Percentiles rank a stretch among this genome's conserved stretches.
Evolutionary conservation across 306 rosid genomes (phyloP).

Genomic region (Rosa rugosa): DNA sequence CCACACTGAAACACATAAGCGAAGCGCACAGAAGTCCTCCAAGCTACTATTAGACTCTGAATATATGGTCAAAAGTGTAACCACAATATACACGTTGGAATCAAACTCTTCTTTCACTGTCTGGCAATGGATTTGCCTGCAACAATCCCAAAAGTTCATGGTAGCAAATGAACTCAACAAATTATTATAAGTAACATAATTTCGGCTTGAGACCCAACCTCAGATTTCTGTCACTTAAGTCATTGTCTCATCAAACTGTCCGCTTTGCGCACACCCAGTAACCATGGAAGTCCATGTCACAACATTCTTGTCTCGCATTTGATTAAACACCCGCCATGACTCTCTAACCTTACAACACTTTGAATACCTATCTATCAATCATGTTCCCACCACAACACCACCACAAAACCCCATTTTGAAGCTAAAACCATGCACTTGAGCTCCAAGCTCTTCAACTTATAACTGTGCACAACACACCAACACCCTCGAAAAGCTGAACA

Average conservation of each 20-base stretch:
- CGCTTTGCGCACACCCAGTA: conserved; percentile 39
- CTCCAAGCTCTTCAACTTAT: too few relatives aligned
- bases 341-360: too few relatives aligned
- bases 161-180: conserved; percentile 43
- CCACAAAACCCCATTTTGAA: too few relatives aligned
- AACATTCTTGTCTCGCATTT: too few relatives aligned
- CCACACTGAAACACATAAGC: conserved; percentile 24
- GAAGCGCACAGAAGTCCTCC: conserved; percentile 43
- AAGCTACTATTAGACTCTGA: conserved; percentile 38
- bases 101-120: conserved; percentile 40
- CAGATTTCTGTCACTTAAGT: conserved; percentile 37
- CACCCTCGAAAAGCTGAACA: too few relatives aligned
- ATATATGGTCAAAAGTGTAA: conserved; percentile 35
- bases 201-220: conserved; percentile 31
- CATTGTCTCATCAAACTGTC: conserved; percentile 37
- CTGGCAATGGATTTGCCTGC: conserved; percentile 46
- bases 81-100: conserved; percentile 29
- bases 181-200: conserved; percentile 42
- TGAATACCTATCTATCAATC: too few relatives aligned
- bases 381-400: too few relatives aligned
- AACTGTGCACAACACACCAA: too few relatives aligned
- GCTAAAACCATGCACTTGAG: too few relatives aligned
- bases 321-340: too few relatives aligned
- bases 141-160: conserved; percentile 26
- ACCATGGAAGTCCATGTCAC: too few relatives aligned